Conservation (phyloP, 2,329 filamentous ascomycete genomes). For the Ophiostoma quercus region DNA sequence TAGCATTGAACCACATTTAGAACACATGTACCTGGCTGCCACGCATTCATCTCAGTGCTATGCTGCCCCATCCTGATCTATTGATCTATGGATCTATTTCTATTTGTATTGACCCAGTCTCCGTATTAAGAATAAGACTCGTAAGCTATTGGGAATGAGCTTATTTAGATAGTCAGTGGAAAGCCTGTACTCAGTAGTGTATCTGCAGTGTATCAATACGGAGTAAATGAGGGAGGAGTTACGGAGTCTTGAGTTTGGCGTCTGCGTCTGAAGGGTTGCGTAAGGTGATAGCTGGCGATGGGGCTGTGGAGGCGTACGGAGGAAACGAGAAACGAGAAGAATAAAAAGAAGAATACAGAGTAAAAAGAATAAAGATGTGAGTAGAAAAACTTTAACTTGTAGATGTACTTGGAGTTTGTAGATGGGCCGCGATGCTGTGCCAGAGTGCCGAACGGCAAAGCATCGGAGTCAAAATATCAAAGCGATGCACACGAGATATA, state of each 20-base stretch:
- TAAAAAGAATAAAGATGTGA: neutral
- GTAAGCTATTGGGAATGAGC: constrained; percentile 10
- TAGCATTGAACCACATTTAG: neutral
- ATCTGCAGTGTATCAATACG: neutral
- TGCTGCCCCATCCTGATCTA: neutral
- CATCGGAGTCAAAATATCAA: neutral
- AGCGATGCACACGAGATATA: no score
- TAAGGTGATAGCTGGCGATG: constrained; percentile 1
- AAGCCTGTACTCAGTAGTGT: no score
- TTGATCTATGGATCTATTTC: neutral
- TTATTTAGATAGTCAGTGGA: neutral
- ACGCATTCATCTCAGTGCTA: neutral
- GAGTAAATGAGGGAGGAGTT: neutral
- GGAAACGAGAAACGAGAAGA: constrained; percentile 6
- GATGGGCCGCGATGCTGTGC: neutral
- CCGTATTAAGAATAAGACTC: constrained; percentile 3
- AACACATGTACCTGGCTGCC: neutral
- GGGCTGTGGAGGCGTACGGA: neutral
- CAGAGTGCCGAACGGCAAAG: neutral
- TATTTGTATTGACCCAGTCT: neutral
- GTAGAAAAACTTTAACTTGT: neutral
- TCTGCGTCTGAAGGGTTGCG: neutral
- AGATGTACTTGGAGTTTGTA: neutral
- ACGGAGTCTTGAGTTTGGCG: neutral
- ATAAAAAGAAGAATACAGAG: neutral